These are phyloP conservation scores for Kurtzmaniella quercitrusa DNA, from an alignment of 1,139 yeast genomes.

Conservation along the genomic window DNA sequence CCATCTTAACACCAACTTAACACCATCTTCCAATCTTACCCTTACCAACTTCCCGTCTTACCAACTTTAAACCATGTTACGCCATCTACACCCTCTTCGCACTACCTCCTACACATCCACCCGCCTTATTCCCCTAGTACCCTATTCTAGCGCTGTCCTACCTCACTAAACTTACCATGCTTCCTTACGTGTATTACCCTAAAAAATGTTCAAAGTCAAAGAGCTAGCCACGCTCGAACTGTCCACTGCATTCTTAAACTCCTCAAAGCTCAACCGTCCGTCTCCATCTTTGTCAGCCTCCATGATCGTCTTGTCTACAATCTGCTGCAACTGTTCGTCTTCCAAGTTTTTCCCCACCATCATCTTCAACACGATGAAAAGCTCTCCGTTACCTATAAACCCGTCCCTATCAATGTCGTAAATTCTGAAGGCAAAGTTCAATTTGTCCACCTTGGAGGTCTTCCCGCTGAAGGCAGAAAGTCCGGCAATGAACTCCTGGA, in stretches of 20 bases:
- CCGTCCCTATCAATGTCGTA: conserved; percentile 97
- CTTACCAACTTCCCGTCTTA: no score
- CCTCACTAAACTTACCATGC: no score
- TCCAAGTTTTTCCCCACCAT: conserved; percentile 94
- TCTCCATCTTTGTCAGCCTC: conserved; percentile 93
- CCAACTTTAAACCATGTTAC: no score
- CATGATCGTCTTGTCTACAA: conserved; percentile 92
- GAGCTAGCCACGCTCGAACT: conserved; percentile 60
- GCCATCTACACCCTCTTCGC: no score
- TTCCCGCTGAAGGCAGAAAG: conserved; percentile 89
- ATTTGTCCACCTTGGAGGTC: conserved; percentile 77
- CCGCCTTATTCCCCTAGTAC: no score
- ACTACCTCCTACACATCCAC: no score
- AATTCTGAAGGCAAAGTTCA: conserved; percentile 85
- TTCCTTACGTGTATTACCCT: conserved; percentile 3
- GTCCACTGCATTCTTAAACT: conserved; percentile 73
- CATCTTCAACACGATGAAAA: conserved; percentile 86
- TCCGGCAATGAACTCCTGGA: conserved; percentile 90
- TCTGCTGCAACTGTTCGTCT: conserved; percentile 87
- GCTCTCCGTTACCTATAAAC: conserved; percentile 88
- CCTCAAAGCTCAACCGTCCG: conserved; percentile 81
- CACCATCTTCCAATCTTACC: no score
- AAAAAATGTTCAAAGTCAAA: conserved; percentile 47
- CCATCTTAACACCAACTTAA: no score
- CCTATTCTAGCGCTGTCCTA: no score